These are phyloP conservation scores for Paraphaeosphaeria sporulosa DNA, from an alignment of 2,329 filamentous ascomycete species.

Conservation along the genomic window DNA sequence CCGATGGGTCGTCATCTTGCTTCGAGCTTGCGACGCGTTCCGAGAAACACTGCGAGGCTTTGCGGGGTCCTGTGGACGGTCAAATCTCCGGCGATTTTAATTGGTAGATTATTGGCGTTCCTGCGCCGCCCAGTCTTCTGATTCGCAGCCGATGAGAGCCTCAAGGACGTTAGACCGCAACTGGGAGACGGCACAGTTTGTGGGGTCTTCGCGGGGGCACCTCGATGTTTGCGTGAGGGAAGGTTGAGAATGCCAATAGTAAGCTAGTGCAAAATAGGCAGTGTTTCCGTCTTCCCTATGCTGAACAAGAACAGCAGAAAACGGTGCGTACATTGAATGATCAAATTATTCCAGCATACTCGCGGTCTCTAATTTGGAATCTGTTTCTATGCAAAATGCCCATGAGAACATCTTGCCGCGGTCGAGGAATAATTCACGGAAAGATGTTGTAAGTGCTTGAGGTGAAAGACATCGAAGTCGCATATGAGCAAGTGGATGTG, in stretches of 20 bases:
- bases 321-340: not conserved
- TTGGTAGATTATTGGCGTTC: not conserved
- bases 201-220: not conserved
- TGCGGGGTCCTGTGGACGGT: constrained; percentile 3
- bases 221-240: not conserved
- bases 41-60: constrained; percentile 1
- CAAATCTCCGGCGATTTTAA: not conserved
- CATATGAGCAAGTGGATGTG: not conserved
- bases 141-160: not conserved
- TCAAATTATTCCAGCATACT: not conserved
- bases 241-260: not conserved
- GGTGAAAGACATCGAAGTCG: not conserved
- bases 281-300: not conserved
- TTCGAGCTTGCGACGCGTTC: not conserved
- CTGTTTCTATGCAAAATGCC: not conserved
- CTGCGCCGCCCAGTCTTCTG: not conserved
- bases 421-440: not conserved
- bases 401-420: not conserved
- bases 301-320: not conserved
- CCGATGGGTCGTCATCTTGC: not conserved
- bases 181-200: not conserved
- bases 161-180: not conserved
- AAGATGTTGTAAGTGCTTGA: not conserved
- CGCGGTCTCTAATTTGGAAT: not conserved
- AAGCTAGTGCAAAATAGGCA: not conserved